Conservation (phyloP, 192 early-diverging fungal genomes). For the Pilobolus umbonatus region DNA sequence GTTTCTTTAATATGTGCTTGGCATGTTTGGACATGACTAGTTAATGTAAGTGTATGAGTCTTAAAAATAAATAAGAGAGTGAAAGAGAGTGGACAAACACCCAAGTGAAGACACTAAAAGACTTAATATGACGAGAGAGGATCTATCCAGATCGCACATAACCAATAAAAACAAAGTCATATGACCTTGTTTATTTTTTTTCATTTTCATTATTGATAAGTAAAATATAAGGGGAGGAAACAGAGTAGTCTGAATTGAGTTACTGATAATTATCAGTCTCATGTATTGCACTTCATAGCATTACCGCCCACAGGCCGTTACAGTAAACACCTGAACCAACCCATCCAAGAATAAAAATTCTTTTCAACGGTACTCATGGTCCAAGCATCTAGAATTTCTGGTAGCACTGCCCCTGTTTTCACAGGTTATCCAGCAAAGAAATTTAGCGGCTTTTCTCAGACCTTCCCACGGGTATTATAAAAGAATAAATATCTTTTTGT, state of each 20-base stretch:
- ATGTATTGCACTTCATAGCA: constrained; percentile 34
- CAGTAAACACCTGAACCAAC: constrained; percentile 11
- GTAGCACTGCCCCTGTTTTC: constrained; percentile 18
- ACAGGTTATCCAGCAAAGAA: constrained; percentile 22
- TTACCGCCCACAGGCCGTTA: constrained; percentile 25
- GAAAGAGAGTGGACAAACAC: too few species aligned
- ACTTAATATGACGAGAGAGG: too few species aligned
- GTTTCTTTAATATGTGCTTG: constrained; percentile 3
- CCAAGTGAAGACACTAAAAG: too few species aligned
- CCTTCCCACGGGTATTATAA: constrained; percentile 29
- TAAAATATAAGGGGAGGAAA: constrained; percentile 21
- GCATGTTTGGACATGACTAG: too few species aligned
- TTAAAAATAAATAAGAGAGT: too few species aligned
- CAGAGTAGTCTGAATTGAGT: constrained; percentile 37
- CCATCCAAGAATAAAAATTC: constrained; percentile 10
- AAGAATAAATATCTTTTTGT: constrained; percentile 29
- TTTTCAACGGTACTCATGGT: constrained; percentile 18
- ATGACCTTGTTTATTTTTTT: too few species aligned
- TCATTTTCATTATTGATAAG: not conserved
- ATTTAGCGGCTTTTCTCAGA: constrained; percentile 33
- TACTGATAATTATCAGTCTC: constrained; percentile 16
- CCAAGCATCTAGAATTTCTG: constrained; percentile 9
- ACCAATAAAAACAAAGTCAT: too few species aligned
- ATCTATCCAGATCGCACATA: too few species aligned
- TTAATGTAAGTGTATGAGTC: too few species aligned